These are phyloP conservation scores for Arthrobotrys conoides DNA, from an alignment of 2,329 filamentous ascomycete genomes.

Conservation along the genomic window DNA sequence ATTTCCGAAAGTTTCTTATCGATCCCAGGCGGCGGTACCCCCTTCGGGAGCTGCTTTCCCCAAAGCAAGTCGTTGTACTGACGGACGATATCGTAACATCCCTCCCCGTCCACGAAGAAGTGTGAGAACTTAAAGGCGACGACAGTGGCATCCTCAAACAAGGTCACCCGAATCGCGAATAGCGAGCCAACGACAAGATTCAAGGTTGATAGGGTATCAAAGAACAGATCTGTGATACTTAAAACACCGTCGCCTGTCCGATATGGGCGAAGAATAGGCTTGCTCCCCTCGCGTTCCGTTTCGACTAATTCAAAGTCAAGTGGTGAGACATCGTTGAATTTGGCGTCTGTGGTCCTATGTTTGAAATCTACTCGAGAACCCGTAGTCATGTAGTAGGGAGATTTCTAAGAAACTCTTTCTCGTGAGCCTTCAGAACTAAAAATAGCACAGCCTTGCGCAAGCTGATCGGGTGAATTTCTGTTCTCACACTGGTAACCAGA, in stretches of 20 bases:
- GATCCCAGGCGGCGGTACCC: constrained; percentile 36
- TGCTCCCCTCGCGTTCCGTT: constrained; percentile 21
- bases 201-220: constrained; percentile 18
- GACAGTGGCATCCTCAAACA: constrained; percentile 44
- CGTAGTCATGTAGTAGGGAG: constrained; percentile 41
- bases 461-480: neutral
- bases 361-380: constrained; percentile 38
- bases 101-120: constrained; percentile 45
- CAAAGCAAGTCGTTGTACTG: constrained; percentile 30
- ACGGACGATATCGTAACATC: constrained; percentile 35
- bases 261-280: constrained; percentile 37
- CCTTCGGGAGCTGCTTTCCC: constrained; percentile 18
- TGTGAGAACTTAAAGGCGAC: constrained; percentile 47
- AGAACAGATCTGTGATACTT: constrained; percentile 19
- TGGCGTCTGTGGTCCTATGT: constrained; percentile 15
- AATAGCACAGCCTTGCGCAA: too few relatives aligned
- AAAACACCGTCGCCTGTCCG: constrained; percentile 10
- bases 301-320: constrained; percentile 28
- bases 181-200: constrained; percentile 35
- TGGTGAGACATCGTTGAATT: constrained; percentile 22
- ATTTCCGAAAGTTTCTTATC: constrained; percentile 28
- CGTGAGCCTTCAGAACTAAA: neutral
- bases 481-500: constrained; percentile 22
- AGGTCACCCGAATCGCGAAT: constrained; percentile 41
- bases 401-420: constrained; percentile 8